These are phyloP conservation scores for Aureobasidium sp. DNA, from an alignment of 2,329 filamentous ascomycete genomes.

Conservation along the genomic window DNA sequence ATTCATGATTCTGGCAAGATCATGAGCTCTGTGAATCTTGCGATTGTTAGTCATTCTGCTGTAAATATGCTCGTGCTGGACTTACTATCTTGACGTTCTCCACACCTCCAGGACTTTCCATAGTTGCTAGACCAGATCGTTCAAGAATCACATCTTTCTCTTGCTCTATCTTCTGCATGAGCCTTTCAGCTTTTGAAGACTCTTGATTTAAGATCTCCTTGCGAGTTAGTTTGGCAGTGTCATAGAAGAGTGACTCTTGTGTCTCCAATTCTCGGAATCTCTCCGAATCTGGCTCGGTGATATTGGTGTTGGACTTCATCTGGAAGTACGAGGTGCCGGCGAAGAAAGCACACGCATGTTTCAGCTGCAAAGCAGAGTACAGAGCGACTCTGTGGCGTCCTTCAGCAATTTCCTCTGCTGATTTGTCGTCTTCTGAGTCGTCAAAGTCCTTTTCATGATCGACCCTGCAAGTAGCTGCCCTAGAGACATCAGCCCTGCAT, in stretches of 20 bases:
- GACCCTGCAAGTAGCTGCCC: neutral
- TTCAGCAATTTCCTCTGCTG: constrained; percentile 21
- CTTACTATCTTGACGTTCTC: constrained; percentile 57
- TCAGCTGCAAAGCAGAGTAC: constrained; percentile 64
- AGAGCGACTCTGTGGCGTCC: constrained; percentile 49
- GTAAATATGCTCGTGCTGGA: neutral
- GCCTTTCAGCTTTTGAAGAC: constrained; percentile 49
- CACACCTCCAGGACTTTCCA: constrained; percentile 48
- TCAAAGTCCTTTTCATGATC: constrained; percentile 13
- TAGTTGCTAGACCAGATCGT: constrained; percentile 45
- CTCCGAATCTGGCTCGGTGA: constrained; percentile 58
- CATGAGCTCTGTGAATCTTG: constrained; percentile 50
- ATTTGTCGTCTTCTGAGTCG: constrained; percentile 19
- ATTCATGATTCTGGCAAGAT: constrained; percentile 59
- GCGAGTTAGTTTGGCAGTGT: constrained; percentile 67
- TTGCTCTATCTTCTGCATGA: constrained; percentile 54
- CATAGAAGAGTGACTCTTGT: constrained; percentile 65
- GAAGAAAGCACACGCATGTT: constrained; percentile 79
- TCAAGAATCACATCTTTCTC: constrained; percentile 45
- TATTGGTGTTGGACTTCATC: constrained; percentile 61
- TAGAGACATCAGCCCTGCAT: constrained; percentile 49
- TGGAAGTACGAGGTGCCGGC: constrained; percentile 76
- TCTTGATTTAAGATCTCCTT: constrained; percentile 63
- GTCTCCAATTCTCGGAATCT: constrained; percentile 59
- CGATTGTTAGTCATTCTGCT: neutral